Evolutionary conservation across 176 grass and related monocot genomes (phyloP), one percentile per base, ranked within the genome.

Genomic region (Carex pumila): DNA sequence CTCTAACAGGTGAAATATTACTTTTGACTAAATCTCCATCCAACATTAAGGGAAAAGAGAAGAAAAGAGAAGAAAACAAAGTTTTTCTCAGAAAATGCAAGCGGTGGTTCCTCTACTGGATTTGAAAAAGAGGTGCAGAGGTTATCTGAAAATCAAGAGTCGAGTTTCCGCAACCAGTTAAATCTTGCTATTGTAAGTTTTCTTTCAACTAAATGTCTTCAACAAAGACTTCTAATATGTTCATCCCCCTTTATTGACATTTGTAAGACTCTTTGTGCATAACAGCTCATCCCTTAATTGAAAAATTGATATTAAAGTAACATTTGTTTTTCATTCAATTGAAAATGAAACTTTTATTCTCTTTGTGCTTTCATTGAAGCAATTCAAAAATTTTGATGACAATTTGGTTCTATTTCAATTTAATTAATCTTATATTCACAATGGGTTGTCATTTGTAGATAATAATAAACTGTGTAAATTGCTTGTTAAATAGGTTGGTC

Each of bases 121-220:
- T 0, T 25, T 25, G 25, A 25, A 25, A 25, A 25, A 25, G 25
- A 25, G 25, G 25, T 25, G 25, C 25, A 25, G 25, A 25, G 25
- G 25, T 25, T 25, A 25, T 25, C 25, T 25, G 25, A 25, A 53
- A 61, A 10, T 67, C 61, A 90, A 88, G 84, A 93, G 79, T 45
- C 56, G 87, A 85, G 50, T 77, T 90, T n/a, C 5, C 57, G 54
- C 30, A 94, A 64, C 83, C 95, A 93, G 62, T 58, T 98, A 80
- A 98, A 92, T 86, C 91, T 94, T 94, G 92, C 89, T 64, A 90
- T 98, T 79, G 95, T 98, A 85, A 93, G 90, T 82, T 45, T 6
- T 82, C 36, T 43, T 82, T 82, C 12, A 41, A 82, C 43, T 82
- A 18, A 22, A 82, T 25, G 25, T 25, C 25, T 0, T 25, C 25